A percentile compares a stretch with the other conserved stretches of the same genome.
These are phyloP conservation scores for Effrenium voratum DNA, from an alignment of 73 alveolate species.

Conservation along the genomic window DNA sequence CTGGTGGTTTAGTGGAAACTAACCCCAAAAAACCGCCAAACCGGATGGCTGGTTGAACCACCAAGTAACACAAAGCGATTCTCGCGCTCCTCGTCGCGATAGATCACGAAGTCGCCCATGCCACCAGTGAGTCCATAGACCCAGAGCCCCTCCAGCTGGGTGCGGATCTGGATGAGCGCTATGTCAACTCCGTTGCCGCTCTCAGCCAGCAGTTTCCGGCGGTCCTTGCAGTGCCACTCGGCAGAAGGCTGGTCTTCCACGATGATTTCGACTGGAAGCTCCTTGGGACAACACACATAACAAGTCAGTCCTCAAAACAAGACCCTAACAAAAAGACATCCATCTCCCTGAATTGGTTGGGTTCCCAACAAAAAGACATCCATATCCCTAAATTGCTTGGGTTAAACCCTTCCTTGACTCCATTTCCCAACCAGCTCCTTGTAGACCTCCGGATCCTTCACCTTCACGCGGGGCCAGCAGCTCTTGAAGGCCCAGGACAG, in stretches of 20 bases:
- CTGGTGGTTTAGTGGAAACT: no score
- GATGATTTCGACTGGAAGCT: background rate
- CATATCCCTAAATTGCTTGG: no score
- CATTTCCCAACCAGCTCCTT: no score
- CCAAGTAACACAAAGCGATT: background rate
- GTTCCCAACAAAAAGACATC: no score
- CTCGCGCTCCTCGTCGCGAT: background rate
- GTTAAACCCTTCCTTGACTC: no score
- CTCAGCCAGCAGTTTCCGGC: background rate
- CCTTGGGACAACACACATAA: no score
- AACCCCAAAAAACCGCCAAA: no score
- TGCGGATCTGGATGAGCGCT: conserved; percentile 26
- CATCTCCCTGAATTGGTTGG: no score
- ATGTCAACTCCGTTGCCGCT: conserved; percentile 8
- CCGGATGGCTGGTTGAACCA: no score
- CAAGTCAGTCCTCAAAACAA: no score
- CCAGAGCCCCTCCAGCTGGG: conserved; percentile 46
- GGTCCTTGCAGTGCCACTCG: conserved; percentile 2
- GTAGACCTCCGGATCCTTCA: background rate
- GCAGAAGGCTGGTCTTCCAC: conserved; percentile 38
- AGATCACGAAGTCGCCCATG: conserved; percentile 33
- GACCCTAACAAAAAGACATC: no score
- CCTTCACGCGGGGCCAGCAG: conserved; percentile 26
- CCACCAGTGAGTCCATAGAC: conserved; percentile 60
- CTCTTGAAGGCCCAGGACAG: conserved; percentile 38